Percentiles rank a stretch among this genome's conserved stretches.
These are phyloP conservation scores for Calonectria hawksworthii DNA, from an alignment of 2,329 filamentous ascomycete genomes.

Conservation along the genomic window DNA sequence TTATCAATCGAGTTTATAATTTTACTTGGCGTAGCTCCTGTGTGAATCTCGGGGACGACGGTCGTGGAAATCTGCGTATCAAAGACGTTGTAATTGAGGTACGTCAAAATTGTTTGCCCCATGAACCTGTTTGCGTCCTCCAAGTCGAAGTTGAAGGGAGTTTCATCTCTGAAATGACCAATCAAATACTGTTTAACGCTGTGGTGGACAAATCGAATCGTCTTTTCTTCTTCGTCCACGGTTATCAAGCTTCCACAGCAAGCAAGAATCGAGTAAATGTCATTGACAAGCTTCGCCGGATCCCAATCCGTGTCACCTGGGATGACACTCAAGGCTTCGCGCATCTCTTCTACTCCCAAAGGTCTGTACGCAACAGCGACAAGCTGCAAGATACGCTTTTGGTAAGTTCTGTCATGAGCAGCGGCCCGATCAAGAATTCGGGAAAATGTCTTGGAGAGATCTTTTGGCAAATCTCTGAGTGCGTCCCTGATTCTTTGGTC, in stretches of 20 bases:
- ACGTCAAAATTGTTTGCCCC: conserved; percentile 17
- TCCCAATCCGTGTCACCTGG: conserved; percentile 49
- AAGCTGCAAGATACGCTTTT: conserved; percentile 49
- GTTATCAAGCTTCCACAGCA: conserved; percentile 52
- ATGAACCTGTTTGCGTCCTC: conserved; percentile 6
- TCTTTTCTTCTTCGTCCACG: conserved; percentile 51
- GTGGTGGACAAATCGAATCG: conserved; percentile 51
- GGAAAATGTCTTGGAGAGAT: conserved; percentile 48
- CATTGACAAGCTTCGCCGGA: conserved; percentile 33
- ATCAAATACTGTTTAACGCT: conserved; percentile 53
- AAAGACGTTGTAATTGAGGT: conserved; percentile 21
- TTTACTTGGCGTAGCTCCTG: background rate
- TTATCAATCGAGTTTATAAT: background rate
- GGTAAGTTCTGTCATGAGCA: conserved; percentile 26
- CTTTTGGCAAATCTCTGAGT: conserved; percentile 47
- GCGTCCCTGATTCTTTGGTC: conserved; percentile 53
- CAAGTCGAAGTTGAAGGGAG: background rate
- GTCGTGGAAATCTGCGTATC: background rate
- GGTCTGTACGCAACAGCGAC: conserved; percentile 47
- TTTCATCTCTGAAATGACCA: conserved; percentile 1
- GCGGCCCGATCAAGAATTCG: conserved; percentile 48
- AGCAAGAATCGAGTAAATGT: conserved; percentile 42
- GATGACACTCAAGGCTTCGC: conserved; percentile 55
- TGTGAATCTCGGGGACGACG: background rate
- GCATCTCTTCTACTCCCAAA: conserved; percentile 51